Percentiles rank a stretch among this genome's conserved stretches.
These are phyloP conservation scores for Venturia oleaginea DNA, from an alignment of 2,329 filamentous ascomycete species.

Conservation along the genomic window DNA sequence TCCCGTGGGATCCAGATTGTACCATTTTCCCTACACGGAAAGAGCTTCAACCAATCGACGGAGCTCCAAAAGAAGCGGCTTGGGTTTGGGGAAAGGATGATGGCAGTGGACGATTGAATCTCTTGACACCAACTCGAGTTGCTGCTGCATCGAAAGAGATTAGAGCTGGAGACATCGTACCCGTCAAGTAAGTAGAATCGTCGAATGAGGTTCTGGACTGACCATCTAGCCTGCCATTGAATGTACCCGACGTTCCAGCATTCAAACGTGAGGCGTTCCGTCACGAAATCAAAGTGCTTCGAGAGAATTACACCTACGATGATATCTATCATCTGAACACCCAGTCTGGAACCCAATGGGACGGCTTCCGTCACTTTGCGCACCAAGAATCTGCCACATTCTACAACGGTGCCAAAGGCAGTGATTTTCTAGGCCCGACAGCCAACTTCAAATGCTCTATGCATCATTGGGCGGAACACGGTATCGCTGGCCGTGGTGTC, in stretches of 20 bases:
- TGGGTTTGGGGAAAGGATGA: conserved; percentile 54
- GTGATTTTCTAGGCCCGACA: conserved; percentile 30
- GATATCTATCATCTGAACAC: conserved; percentile 36
- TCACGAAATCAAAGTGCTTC: conserved; percentile 43
- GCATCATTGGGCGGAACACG: conserved; percentile 38
- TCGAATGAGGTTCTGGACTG: conserved; percentile 11
- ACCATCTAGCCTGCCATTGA: conserved; percentile 39
- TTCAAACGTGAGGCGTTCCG: conserved; percentile 45
- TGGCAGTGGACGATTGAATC: conserved; percentile 44
- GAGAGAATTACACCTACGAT: conserved; percentile 31
- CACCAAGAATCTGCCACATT: conserved; percentile 31
- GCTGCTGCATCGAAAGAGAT: conserved; percentile 46
- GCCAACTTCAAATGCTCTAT: conserved; percentile 37
- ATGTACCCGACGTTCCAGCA: conserved; percentile 43
- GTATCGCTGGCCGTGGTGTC: conserved; percentile 35
- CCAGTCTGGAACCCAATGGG: conserved; percentile 37
- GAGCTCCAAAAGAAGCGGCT: conserved; percentile 46
- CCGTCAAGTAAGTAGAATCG: conserved; percentile 36
- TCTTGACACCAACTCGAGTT: conserved; percentile 47
- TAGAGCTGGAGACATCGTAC: conserved; percentile 45
- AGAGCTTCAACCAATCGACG: conserved; percentile 43
- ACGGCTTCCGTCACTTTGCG: conserved; percentile 37
- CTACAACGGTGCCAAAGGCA: conserved; percentile 35
- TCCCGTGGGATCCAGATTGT: conserved; percentile 47
- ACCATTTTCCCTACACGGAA: conserved; percentile 44